Evolutionary conservation across 208 protist species (phyloP), one percentile per base, ranked within the genome.

Genomic region (Leptomonas pyrrhocoris): DNA sequence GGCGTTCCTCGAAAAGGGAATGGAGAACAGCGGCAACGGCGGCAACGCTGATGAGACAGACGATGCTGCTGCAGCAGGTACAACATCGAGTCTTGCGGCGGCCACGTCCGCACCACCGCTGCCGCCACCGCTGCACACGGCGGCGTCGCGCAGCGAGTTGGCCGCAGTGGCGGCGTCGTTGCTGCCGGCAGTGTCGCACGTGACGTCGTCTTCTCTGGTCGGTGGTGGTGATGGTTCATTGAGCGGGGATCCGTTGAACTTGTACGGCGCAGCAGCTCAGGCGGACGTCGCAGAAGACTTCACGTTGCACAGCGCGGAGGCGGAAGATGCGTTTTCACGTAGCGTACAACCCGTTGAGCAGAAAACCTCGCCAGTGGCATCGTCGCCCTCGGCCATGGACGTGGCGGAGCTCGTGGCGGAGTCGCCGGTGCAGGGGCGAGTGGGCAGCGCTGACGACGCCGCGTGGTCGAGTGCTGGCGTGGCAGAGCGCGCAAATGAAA

Each of bases 161-260:
- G 61, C 21, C 8, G 70, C 28, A 2, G 30, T 75, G 51, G 55
- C 38, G 18, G 60, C 70, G 27, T 50, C 60, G 6, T 25, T 68
- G 38, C 60, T 68, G 43, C 53, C 70, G 16, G 48, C 13, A 18
- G 53, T 68, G 50, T 28, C 31, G 6, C 31, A 75, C 12, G 45
- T n/a, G 34, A 50, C 25, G n/a, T 19, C 57, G 6, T 19, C 30
- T 4, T 5, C 15, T 23, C 40, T 2, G 40, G 57, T n/a, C 15
- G 28, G 28, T n/a, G 23, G 28, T 38, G 34, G 34, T 38, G 23
- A 54, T 38, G 34, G 34, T 38, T 3, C 34, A 9, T 38, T 9
- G 34, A 38, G 7, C 34, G 34, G 9, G 3, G 34, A 38, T 3
- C 34, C 3, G 34, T 38, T 38, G 7, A 38, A 9, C 34, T 3